Evolutionary conservation across 352 stramenopile genomes (phyloP).

Genomic region (Globisporangium solare): DNA sequence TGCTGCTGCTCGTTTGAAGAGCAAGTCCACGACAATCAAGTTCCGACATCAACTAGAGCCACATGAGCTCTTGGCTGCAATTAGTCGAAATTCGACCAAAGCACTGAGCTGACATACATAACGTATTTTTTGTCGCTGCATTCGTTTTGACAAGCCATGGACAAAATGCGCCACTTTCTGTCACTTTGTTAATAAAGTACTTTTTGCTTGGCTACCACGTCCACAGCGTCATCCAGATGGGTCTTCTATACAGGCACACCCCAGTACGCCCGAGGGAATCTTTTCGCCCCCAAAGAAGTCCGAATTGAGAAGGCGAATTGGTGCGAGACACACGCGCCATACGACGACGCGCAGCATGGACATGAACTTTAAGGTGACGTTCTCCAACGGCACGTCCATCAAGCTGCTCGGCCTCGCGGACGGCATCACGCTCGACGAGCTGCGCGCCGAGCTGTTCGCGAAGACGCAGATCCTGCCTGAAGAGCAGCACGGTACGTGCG

Average conservation of each 20-base stretch:
- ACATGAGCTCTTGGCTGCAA: no score
- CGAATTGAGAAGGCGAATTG: background rate
- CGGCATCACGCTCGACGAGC: slow-evolving; percentile 52
- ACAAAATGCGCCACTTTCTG: background rate
- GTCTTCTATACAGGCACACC: slow-evolving; percentile 5
- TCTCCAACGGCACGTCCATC: slow-evolving; percentile 66
- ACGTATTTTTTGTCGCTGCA: no score
- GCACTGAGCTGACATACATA: no score
- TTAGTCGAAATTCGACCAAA: no score
- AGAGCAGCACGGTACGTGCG: slow-evolving; percentile 53
- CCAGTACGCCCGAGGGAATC: background rate
- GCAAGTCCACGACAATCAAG: no score
- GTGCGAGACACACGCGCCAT: background rate
- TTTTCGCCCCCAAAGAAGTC: slow-evolving; percentile 4
- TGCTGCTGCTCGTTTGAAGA: no score
- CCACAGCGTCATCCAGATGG: slow-evolving; percentile 1
- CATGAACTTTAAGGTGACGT: slow-evolving; percentile 70
- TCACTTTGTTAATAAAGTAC: background rate
- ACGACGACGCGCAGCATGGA: slow-evolving; percentile 7
- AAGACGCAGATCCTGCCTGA: slow-evolving; percentile 55
- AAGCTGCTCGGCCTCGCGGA: slow-evolving; percentile 61
- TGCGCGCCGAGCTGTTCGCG: slow-evolving; percentile 45
- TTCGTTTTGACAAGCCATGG: background rate
- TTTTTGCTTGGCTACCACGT: background rate
- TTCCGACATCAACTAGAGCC: no score